Conservation (phyloP, 2,329 filamentous ascomycete species). For the Aspergillus ustus region DNA sequence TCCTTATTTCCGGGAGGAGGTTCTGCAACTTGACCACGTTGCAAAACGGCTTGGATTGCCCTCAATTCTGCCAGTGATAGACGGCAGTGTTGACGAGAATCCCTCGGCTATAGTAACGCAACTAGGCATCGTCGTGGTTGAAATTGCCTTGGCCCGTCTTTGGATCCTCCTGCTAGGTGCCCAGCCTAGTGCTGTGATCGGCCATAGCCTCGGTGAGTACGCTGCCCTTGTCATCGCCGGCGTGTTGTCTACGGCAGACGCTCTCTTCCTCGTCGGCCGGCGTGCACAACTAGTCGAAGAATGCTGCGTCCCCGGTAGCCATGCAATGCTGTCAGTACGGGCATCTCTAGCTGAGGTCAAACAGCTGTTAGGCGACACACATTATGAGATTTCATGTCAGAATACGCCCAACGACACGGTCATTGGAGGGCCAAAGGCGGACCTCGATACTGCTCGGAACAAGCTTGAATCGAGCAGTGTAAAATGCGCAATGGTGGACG, state of each 20-base stretch:
- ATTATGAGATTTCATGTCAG: conserved; percentile 68
- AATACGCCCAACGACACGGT: conserved; percentile 78
- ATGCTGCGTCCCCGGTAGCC: conserved; percentile 68
- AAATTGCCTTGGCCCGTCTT: conserved; percentile 46
- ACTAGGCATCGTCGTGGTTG: conserved; percentile 39
- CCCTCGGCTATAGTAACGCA: conserved; percentile 34
- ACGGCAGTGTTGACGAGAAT: conserved; percentile 45
- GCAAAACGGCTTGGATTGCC: conserved; percentile 31
- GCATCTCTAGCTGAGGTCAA: conserved; percentile 48
- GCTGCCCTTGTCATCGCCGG: conserved; percentile 40
- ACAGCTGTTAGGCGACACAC: conserved; percentile 30
- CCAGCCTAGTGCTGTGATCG: conserved; percentile 58
- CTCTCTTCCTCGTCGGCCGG: conserved; percentile 69
- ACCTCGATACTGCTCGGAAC: conserved; percentile 60
- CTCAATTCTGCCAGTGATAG: conserved; percentile 28
- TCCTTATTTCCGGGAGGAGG: conserved; percentile 24
- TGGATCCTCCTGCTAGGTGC: conserved; percentile 37
- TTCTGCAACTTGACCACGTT: conserved; percentile 31
- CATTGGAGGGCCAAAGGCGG: conserved; percentile 63
- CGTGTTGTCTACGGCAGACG: conserved; percentile 38
- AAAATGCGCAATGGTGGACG: conserved; percentile 65
- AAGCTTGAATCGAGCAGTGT: conserved; percentile 58
- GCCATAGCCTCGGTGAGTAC: conserved; percentile 47
- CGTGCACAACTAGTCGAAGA: conserved; percentile 70
- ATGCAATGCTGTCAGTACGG: conserved; percentile 68